Conservation (phyloP, 441 rosid species). For the Bocquillonia castaneifolia region DNA sequence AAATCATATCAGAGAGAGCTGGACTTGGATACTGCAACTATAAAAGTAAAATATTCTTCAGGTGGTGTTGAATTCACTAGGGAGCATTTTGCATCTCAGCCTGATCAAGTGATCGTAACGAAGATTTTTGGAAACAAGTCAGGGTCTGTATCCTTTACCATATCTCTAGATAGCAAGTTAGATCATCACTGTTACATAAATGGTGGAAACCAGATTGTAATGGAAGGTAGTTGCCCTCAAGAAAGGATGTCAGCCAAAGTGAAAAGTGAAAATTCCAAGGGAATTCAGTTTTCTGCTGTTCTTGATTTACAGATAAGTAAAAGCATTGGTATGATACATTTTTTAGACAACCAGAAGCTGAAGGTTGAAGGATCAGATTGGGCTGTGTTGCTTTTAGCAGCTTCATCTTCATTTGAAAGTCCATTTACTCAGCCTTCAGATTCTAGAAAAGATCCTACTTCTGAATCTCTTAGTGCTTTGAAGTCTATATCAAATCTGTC, state of each 20-base stretch:
- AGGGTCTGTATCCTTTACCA: conserved; percentile 55
- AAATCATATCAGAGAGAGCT: conserved; percentile 75
- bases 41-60: conserved; percentile 57
- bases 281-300: conserved; percentile 65
- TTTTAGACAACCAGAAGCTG: conserved; percentile 53
- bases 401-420: conserved; percentile 82
- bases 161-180: conserved; percentile 51
- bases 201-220: conserved; percentile 9
- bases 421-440: conserved; percentile 66
- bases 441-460: conserved; percentile 60
- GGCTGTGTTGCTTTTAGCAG: conserved; percentile 62
- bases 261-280: conserved; percentile 48
- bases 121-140: conserved; percentile 62
- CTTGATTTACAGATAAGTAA: conserved; percentile 56
- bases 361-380: conserved; percentile 66
- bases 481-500: conserved; percentile 42
- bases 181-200: conserved; percentile 16
- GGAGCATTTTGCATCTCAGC: conserved; percentile 75
- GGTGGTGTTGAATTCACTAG: conserved; percentile 55
- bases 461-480: conserved; percentile 43
- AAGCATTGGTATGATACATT: conserved; percentile 35
- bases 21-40: conserved; percentile 72
- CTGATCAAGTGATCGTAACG: conserved; percentile 65
- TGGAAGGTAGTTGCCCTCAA: conserved; percentile 67
- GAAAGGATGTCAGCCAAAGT: conserved; percentile 51